Evolutionary conservation across 164 flowering plant genomes (phyloP), one percentile per base, ranked within the genome.

Genomic region (Platanus orientalis): DNA sequence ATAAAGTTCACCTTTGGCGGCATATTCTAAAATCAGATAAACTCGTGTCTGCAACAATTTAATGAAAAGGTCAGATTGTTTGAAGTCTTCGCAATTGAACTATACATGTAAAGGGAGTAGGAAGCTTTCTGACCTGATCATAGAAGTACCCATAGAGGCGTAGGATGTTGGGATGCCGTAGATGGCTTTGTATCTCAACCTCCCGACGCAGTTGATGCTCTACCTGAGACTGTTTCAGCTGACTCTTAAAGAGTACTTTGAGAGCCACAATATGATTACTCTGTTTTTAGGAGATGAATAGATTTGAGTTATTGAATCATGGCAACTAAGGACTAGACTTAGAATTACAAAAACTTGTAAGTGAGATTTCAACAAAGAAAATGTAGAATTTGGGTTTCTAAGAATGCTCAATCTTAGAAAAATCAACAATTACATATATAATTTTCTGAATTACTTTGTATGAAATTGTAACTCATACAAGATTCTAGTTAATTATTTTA

Each of bases 181-280:
- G 91, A 74, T 90, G 97, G 68, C 96, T 86, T 60, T 94, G 98
- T 55, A 94, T 94, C 68, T 94, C 98, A 32, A 94, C 96, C 73
- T 94, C 98, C 29, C 98, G 71, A 1, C 96, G 87, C 28, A 94
- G 94, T 79, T 94, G 98, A 69, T 94, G 98, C 71, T 94, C 97
- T 58, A 90, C 97, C 67, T 90, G 98, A 52, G 97, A 89, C 75
- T 89, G 88, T 54, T 94, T 92, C 68, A 94, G 73, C 78, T 93
- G 97, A 80, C 80, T 81, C 81, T 94, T 94, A 54, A 94, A 94
- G n/a, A 94, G 85, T 20, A 94, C 97, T 74, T 94, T 94, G 7
- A 94, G 76, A 2, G 98, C 98, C 61, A 94, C 95, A 14, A 94
- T 80, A 19, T 94, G 95, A 73, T 84, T 90, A 74, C 98, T 94